Conservation (phyloP, 148 eudicot species). For the Polygonum aviculare region DNA sequence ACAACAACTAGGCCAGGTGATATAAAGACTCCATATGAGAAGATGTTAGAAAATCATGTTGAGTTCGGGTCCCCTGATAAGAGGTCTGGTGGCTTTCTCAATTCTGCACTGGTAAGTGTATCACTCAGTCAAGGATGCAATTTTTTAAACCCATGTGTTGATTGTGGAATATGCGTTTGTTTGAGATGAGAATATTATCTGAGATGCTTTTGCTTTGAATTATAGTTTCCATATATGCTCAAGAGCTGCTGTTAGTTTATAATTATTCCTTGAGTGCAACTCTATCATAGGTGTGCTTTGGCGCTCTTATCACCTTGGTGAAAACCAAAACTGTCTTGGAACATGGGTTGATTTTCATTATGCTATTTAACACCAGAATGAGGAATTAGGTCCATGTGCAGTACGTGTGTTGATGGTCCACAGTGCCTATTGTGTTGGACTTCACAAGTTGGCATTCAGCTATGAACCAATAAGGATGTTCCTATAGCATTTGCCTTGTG, state of each 20-base stretch:
- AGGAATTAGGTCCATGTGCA: neutral
- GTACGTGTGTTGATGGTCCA: neutral
- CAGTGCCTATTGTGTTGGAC: neutral
- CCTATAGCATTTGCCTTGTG: neutral
- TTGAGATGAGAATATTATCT: neutral
- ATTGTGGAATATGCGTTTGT: neutral
- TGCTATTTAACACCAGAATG: neutral
- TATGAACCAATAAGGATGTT: neutral
- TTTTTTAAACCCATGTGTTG: neutral
- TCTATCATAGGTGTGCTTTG: neutral
- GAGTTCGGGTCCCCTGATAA: constrained; percentile 93
- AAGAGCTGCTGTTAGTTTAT: neutral
- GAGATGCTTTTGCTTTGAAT: neutral
- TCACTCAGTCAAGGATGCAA: neutral
- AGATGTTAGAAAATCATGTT: constrained; percentile 74
- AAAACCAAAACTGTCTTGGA: neutral
- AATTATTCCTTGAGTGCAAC: neutral
- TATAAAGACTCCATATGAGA: constrained; percentile 85
- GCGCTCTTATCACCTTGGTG: neutral
- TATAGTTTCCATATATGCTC: neutral
- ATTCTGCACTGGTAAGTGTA: constrained; percentile 52
- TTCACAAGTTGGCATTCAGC: neutral
- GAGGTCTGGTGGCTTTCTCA: constrained; percentile 73
- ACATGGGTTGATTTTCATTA: neutral
- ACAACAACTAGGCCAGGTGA: constrained; percentile 68